These are phyloP conservation scores for Wickerhamiella hasegawae DNA, from an alignment of 805 yeast species.

Conservation along the genomic window DNA sequence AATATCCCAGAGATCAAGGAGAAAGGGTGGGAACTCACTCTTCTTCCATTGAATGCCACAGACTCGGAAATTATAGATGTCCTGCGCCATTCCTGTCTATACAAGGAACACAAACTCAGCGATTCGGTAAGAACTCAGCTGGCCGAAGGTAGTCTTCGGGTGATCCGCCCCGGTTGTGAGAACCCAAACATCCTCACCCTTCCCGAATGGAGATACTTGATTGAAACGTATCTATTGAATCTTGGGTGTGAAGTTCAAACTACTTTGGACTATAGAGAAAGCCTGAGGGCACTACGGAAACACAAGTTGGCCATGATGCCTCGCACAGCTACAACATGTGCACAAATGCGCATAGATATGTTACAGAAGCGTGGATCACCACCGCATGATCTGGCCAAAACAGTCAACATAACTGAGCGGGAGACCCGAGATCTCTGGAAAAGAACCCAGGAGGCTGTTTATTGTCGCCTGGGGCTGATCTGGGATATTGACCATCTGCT, in stretches of 20 bases:
- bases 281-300: slow-evolving; percentile 21
- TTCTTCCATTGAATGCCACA: slow-evolving; percentile 34
- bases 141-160: slow-evolving; percentile 43
- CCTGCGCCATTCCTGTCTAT: slow-evolving; percentile 23
- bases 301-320: slow-evolving; percentile 6
- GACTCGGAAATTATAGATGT: slow-evolving; percentile 1
- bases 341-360: slow-evolving; percentile 22
- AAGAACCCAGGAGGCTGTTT: too few relatives aligned
- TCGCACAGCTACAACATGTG: slow-evolving; percentile 7
- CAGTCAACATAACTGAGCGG: slow-evolving; percentile 3
- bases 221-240: slow-evolving; percentile 50
- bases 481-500: too few relatives aligned
- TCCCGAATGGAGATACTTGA: slow-evolving; percentile 58
- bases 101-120: slow-evolving; percentile 45
- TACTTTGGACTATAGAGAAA: slow-evolving; percentile 42
- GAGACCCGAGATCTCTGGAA: slow-evolving; percentile 4
- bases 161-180: slow-evolving; percentile 25
- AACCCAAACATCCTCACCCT: slow-evolving; percentile 23
- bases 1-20: slow-evolving; percentile 27
- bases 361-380: slow-evolving; percentile 18
- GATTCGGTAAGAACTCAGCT: slow-evolving; percentile 37
- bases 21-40: slow-evolving; percentile 28
- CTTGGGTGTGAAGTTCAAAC: slow-evolving; percentile 60
- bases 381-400: neutral
- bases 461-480: too few relatives aligned